Conservation (phyloP, 169 alveolate genomes). For the Eimeria falciformis region DNA sequence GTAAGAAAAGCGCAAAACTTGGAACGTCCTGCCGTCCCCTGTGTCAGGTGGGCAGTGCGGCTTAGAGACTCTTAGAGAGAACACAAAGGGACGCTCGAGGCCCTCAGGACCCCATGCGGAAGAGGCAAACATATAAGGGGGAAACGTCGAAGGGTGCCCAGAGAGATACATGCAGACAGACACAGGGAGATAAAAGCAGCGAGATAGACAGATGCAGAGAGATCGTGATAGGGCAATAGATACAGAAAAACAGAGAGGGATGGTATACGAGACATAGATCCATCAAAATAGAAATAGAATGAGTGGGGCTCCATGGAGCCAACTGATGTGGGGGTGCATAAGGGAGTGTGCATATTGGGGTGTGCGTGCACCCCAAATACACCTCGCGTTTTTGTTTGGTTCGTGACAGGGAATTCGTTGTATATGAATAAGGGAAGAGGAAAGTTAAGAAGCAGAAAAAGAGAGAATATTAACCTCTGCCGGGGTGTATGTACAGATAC, state of each 20-base stretch:
- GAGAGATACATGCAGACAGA: background rate
- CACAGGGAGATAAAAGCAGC: background rate
- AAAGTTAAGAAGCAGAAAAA: background rate
- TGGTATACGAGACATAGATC: too few relatives aligned
- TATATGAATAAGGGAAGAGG: background rate
- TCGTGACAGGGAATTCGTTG: background rate
- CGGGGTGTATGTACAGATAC: slow-evolving; percentile 72
- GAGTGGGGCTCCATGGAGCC: background rate
- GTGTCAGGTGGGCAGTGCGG: too few relatives aligned
- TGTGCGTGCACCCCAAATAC: background rate
- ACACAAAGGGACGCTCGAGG: too few relatives aligned
- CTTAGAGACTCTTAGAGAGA: too few relatives aligned
- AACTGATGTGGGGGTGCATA: background rate
- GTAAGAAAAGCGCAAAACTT: background rate
- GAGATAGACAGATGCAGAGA: background rate
- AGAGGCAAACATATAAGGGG: background rate
- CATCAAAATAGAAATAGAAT: background rate
- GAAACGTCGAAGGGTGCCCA: too few relatives aligned
- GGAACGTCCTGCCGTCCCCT: too few relatives aligned
- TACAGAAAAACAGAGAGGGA: too few relatives aligned
- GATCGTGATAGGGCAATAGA: too few relatives aligned
- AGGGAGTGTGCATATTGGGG: too few relatives aligned
- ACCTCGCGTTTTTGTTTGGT: background rate
- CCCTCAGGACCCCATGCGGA: background rate
- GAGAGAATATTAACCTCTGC: background rate